Evolutionary conservation across 2,329 filamentous ascomycete genomes (phyloP).

Genomic region (Epichloe glyceriae): DNA sequence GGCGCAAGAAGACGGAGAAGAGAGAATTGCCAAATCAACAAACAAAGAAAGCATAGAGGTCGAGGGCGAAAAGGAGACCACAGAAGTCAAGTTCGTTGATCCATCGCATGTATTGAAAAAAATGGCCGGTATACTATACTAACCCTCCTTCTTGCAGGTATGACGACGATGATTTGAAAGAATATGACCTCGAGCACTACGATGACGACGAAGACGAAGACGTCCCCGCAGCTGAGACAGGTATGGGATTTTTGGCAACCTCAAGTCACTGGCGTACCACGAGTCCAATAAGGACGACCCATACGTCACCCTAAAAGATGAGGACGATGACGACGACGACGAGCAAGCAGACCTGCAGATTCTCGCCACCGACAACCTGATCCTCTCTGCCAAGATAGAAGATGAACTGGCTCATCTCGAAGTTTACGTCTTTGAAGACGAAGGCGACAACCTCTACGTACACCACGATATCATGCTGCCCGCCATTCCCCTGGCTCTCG

Average conservation of each 20-base stretch:
- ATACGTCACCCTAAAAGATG: constrained; percentile 78
- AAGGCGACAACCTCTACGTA: constrained; percentile 91
- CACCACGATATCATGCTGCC: constrained; percentile 99
- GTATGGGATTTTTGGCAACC: constrained; percentile 90
- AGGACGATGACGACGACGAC: constrained; percentile 56
- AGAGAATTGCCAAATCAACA: constrained; percentile 15
- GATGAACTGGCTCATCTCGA: constrained; percentile 95
- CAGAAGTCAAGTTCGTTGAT: constrained; percentile 4
- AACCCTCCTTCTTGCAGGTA: constrained; percentile 25
- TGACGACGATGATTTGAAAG: constrained; percentile 79
- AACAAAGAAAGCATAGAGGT: constrained; percentile 23
- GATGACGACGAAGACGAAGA: constrained; percentile 61
- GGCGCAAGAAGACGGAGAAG: constrained; percentile 36
- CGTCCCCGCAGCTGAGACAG: constrained; percentile 41
- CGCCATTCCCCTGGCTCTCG: constrained; percentile 85
- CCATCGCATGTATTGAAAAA: not conserved
- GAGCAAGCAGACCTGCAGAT: constrained; percentile 92
- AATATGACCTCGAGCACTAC: constrained; percentile 94
- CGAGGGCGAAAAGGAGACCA: constrained; percentile 1
- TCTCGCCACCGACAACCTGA: constrained; percentile 79
- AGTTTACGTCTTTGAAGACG: constrained; percentile 94
- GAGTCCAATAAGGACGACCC: constrained; percentile 89
- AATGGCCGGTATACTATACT: constrained; percentile 4
- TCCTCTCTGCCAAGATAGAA: constrained; percentile 87
- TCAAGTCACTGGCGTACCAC: constrained; percentile 88